Evolutionary conservation across 108 stramenopile genomes (phyloP).

Genomic region (Cylindrotheca fusiformis): DNA sequence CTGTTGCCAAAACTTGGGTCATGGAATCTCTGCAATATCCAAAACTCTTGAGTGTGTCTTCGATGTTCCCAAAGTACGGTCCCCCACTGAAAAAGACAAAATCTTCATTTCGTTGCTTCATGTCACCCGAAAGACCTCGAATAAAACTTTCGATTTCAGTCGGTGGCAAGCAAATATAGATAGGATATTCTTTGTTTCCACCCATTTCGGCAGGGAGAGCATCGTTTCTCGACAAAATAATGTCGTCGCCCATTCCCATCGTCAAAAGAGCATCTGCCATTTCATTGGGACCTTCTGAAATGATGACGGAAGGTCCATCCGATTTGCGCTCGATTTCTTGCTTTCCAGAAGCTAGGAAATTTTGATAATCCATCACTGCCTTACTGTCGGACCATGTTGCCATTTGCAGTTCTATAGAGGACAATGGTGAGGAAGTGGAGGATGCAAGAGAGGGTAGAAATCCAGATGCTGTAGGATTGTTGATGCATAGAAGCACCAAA

Average conservation of each 20-base stretch:
- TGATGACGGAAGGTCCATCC: conserved; percentile 70
- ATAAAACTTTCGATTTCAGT: conserved; percentile 58
- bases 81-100: conserved; percentile 83
- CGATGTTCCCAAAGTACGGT: conserved; percentile 67
- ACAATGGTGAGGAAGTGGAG: not conserved
- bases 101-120: conserved; percentile 51
- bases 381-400: conserved; percentile 54
- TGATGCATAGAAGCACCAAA: no score
- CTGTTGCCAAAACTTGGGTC: conserved; percentile 69
- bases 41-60: conserved; percentile 60
- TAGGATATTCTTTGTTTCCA: conserved; percentile 58
- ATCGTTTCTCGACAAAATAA: conserved; percentile 52
- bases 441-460: not conserved
- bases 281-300: conserved; percentile 44
- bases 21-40: conserved; percentile 79
- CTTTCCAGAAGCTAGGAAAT: conserved; percentile 73
- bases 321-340: conserved; percentile 57
- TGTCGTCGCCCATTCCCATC: conserved; percentile 66
- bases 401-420: conserved; percentile 4
- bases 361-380: conserved; percentile 67
- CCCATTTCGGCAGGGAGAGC: conserved; percentile 50
- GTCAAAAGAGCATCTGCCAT: conserved; percentile 51
- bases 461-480: no score
- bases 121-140: conserved; percentile 49
- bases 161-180: conserved; percentile 74